A percentile compares a stretch with the other conserved stretches of the same genome.
These are phyloP conservation scores for Nadsonia fulvescens DNA, from an alignment of 805 yeast species.

Conservation along the genomic window DNA sequence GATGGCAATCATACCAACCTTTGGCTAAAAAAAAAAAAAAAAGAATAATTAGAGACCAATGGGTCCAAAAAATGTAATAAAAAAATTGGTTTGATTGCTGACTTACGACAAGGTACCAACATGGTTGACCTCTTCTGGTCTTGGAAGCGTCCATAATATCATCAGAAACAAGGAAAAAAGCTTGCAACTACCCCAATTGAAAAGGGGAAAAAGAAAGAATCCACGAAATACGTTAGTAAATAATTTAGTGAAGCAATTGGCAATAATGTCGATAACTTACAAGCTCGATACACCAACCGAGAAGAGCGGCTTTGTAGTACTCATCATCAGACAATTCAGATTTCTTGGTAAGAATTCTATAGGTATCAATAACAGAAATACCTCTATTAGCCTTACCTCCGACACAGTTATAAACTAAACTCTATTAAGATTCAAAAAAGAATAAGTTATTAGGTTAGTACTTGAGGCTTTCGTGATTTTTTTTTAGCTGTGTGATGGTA, in stretches of 20 bases:
- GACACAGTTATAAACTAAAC: conserved; percentile 71
- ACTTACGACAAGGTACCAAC: conserved; percentile 96
- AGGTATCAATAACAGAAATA: conserved; percentile 84
- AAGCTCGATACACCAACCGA: conserved; percentile 92
- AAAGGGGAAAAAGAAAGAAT: too few relatives aligned
- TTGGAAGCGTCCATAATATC: conserved; percentile 96
- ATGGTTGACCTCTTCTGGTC: conserved; percentile 96
- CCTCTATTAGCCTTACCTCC: conserved; percentile 98
- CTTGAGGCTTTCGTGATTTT: too few relatives aligned
- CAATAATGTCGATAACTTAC: too few relatives aligned
- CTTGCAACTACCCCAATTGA: too few relatives aligned
- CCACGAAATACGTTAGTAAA: too few relatives aligned
- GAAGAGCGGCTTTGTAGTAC: conserved; percentile 66
- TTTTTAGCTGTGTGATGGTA: too few relatives aligned
- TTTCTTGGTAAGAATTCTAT: conserved; percentile 55
- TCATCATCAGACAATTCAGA: conserved; percentile 45
- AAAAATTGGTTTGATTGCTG: too few relatives aligned
- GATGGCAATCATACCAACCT: conserved; percentile 85
- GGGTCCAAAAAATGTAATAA: too few relatives aligned
- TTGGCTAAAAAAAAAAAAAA: conserved; percentile 35
- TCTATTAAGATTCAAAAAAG: conserved; percentile 11
- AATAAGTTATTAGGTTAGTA: background rate
- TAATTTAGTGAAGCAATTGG: too few relatives aligned
- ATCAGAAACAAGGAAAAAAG: conserved; percentile 91
- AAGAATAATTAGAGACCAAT: too few relatives aligned